Evolutionary conservation across 2,329 filamentous ascomycete species (phyloP), one percentile per base, ranked within the genome.

Genomic region (Teratosphaeria nubilosa): DNA sequence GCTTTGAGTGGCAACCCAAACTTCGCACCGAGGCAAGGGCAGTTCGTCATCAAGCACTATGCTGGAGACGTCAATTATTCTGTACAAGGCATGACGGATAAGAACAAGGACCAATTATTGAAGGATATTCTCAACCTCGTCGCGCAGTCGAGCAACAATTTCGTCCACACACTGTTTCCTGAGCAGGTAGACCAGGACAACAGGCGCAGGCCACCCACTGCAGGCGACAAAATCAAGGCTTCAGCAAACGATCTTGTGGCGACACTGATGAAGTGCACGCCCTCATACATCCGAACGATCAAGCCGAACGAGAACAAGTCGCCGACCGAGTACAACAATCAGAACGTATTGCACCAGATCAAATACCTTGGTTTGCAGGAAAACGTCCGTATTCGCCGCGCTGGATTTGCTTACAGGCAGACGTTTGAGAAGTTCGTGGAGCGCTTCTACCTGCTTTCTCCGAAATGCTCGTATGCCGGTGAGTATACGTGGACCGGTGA

Each of bases 221-320:
- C 94, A 11, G 92, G 94, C 68, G 94, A 99, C 74, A 92, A 95
- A 76, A 97, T 99, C 74, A 94, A 92, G 72, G 80, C 85, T 5
- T 97, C 94, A 22, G 94, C 94, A 9, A 99, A 99, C 70, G 91
- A 95, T 51, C 81, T 99, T 22, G 94, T 99, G 1, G 85, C 91
- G 0, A 97, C 94, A 0, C 75, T 99, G 67, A 97, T 96, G 91
- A 95, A 96, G 75, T 92, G 91, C 58, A 90, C 94, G 66, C 94
- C 94, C 1, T 96, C 91, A 2, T 99, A 99, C 70, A 99, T 99
- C 67, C 90, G 94, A 72, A 99, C 94, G 0, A 97, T 99, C 77
- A 99, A 99, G 76, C 94, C 94, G 1, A 99, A 99, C 77, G 94
- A 99, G 75, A 97, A 96, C 78, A 99, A 97, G 74, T 96, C 91